Percentiles rank a stretch among this genome's conserved stretches.
Conservation (phyloP, 257 asterid genomes). For the Paraleonurus japonicus region DNA sequence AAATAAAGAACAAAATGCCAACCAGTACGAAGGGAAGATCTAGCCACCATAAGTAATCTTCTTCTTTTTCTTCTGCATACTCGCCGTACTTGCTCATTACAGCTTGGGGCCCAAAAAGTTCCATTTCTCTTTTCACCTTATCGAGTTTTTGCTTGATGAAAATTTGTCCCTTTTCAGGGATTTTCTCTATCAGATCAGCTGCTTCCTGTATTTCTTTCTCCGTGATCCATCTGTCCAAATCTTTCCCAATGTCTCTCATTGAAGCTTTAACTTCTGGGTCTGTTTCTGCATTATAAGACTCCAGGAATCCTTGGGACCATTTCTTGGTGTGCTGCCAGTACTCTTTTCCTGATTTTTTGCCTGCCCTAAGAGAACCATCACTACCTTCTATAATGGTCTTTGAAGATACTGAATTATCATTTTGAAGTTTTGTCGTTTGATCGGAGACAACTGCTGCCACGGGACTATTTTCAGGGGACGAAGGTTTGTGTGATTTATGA, state of each 20-base stretch:
- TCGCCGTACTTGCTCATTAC: slow-evolving; percentile 94
- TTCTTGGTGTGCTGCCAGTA: slow-evolving; percentile 96
- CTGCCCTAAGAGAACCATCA: slow-evolving; percentile 79
- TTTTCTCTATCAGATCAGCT: slow-evolving; percentile 63
- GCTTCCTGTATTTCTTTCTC: slow-evolving; percentile 94
- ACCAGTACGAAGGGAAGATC: slow-evolving; percentile 86
- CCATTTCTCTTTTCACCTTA: slow-evolving; percentile 89
- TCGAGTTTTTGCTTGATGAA: slow-evolving; percentile 65
- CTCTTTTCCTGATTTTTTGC: slow-evolving; percentile 80
- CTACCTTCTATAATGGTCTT: slow-evolving; percentile 81
- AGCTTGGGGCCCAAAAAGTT: slow-evolving; percentile 88
- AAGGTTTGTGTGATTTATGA: slow-evolving; percentile 41
- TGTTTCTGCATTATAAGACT: slow-evolving; percentile 73
- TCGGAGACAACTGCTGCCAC: slow-evolving; percentile 27
- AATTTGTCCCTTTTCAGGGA: slow-evolving; percentile 69
- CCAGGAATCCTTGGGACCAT: slow-evolving; percentile 87
- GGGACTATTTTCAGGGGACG: slow-evolving; percentile 32
- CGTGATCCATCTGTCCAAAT: slow-evolving; percentile 91
- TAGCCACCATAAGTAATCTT: slow-evolving; percentile 96
- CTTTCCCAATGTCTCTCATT: slow-evolving; percentile 88
- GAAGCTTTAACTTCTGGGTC: slow-evolving; percentile 79
- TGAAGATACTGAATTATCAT: slow-evolving; percentile 41
- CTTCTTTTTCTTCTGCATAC: slow-evolving; percentile 79
- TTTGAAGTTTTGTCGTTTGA: slow-evolving; percentile 25
- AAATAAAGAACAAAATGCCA: slow-evolving; percentile 19